Conservation (phyloP, 75 land plant species). For the Adiantum capillusveneris region DNA sequence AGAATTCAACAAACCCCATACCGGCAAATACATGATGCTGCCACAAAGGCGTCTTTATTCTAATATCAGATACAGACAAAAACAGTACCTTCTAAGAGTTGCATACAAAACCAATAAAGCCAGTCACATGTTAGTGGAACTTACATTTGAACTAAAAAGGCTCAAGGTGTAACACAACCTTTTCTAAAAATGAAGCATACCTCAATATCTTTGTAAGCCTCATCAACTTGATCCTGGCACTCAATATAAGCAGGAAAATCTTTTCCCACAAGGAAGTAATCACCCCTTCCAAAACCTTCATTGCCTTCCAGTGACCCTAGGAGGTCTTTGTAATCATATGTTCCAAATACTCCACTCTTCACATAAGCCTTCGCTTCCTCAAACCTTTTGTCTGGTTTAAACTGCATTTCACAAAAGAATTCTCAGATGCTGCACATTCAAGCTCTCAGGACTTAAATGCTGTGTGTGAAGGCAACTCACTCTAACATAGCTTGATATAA, state of each 20-base stretch:
- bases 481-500: too few species aligned
- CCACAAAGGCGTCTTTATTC: too few species aligned
- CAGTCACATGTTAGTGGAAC: too few species aligned
- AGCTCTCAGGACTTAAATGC: too few species aligned
- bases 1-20: too few species aligned
- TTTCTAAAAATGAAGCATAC: slow-evolving; percentile 26
- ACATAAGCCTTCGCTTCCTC: slow-evolving; percentile 76
- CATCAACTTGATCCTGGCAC: slow-evolving; percentile 83
- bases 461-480: too few species aligned
- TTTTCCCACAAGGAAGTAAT: slow-evolving; percentile 89
- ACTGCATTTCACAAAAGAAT: slow-evolving; percentile 30
- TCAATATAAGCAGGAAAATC: slow-evolving; percentile 92
- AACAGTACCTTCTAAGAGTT: too few species aligned
- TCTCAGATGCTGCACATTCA: neutral
- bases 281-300: slow-evolving; percentile 84
- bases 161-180: too few species aligned
- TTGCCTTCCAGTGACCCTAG: slow-evolving; percentile 83
- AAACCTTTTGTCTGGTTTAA: slow-evolving; percentile 74
- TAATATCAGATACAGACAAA: too few species aligned
- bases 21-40: too few species aligned
- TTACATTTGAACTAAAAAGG: too few species aligned
- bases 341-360: slow-evolving; percentile 63
- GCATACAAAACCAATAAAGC: too few species aligned
- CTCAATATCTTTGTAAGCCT: slow-evolving; percentile 67
- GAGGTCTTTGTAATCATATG: slow-evolving; percentile 54